Conservation (phyloP, 176 grass and related monocot genomes). For the Oryza meyeriana region DNA sequence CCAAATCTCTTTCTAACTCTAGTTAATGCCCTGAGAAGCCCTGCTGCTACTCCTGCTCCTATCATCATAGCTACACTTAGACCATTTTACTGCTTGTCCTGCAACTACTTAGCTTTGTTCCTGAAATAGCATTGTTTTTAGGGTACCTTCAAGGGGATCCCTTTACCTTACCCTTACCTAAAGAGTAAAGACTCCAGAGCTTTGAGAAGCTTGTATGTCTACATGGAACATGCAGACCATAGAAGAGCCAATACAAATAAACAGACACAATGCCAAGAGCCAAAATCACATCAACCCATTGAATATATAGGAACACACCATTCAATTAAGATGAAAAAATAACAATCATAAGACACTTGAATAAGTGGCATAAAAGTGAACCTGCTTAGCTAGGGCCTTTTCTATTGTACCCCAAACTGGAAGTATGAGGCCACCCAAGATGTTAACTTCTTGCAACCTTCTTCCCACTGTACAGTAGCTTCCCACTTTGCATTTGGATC, state of each 20-base stretch:
- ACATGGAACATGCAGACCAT: slow-evolving; percentile 8
- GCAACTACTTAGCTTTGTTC: not conserved
- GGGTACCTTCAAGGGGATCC: not conserved
- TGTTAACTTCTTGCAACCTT: slow-evolving; percentile 86
- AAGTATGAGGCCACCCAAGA: slow-evolving; percentile 97
- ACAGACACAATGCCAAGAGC: not conserved
- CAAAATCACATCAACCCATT: slow-evolving; percentile 6
- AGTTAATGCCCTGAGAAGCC: not conserved
- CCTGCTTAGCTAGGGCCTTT: slow-evolving; percentile 89
- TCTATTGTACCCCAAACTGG: slow-evolving; percentile 93
- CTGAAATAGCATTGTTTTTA: not conserved
- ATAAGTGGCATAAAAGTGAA: slow-evolving; percentile 32
- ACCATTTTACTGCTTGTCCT: not conserved
- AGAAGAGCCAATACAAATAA: slow-evolving; percentile 2
- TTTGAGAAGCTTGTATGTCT: slow-evolving; percentile 4
- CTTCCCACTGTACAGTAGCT: slow-evolving; percentile 92
- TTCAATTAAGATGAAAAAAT: not conserved
- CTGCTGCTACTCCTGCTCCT: not conserved
- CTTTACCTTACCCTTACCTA: not conserved
- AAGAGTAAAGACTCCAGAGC: not conserved
- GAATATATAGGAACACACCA: slow-evolving; percentile 5
- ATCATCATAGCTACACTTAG: not conserved
- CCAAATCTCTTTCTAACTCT: not conserved
- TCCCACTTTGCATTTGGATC: slow-evolving; percentile 91
- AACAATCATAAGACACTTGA: not conserved